Base-by-base conservation (phyloP, 306 rosid species). In the Mimosa pudica region DNA sequence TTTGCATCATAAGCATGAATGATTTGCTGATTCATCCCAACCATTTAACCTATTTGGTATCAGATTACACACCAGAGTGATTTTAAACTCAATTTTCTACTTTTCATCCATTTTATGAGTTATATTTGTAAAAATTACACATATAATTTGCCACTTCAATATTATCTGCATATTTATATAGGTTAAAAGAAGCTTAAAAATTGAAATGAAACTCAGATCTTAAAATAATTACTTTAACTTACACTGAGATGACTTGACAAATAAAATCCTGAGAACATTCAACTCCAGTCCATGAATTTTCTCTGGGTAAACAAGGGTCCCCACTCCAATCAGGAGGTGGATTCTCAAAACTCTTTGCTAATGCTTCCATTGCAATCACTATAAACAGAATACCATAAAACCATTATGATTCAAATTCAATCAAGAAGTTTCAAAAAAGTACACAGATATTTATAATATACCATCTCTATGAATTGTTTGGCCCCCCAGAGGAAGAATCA, bases 261-360 rank as follows among this genome's bases (percentile, higher is more conserved):
- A 9, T 52, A 24, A 18, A 45, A n/a, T 41, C 51, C 36, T 33
- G 4, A 13, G 90, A 81, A 77, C 98, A 94, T 3, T 87, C 65
- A 77, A 92, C 90, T 54, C 98, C 98, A 10, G 89, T 92, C 98
- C 98, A 94, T 0, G 97, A 88, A 84, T 87, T 86, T 67, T 74
- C 93, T 76, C 63, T 76, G 10, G 98, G 98, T 70, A 85, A 64
- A 82, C 98, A 94, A 82, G 98, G 98, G 84, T 94, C 97, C 12
- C 97, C 97, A 0, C 77, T 83, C 98, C 98, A 94, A 73, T 92
- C 98, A 10, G 79, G 1, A 20, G 98, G 98, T 17, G 92, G 89
- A 76, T 87, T 82, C 60, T 86, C 71, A 47, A 91, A 72, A 72
- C 85, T 82, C 79, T 78, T 87, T 30, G 90, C 92, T 84, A 92